These are phyloP conservation scores for Penicillium cinerascens DNA, from an alignment of 495 filamentous ascomycete genomes.

Conservation along the genomic window DNA sequence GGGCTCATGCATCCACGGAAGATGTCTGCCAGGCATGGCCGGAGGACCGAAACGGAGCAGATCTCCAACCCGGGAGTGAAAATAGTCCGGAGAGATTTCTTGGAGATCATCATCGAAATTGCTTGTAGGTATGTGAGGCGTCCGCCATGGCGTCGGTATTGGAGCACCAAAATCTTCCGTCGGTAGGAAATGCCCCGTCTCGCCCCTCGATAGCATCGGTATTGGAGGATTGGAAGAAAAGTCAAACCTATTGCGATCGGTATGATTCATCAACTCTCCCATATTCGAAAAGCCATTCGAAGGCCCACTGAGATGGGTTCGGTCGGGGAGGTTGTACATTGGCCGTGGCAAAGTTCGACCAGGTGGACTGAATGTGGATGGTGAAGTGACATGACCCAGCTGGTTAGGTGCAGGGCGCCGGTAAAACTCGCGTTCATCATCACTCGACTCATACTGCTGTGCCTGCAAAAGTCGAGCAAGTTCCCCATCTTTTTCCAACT, in stretches of 20 bases:
- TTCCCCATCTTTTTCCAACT: conserved; percentile 41
- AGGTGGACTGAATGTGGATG: background rate
- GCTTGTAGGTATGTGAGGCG: too few relatives aligned
- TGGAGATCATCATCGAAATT: conserved; percentile 19
- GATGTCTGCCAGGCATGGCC: background rate
- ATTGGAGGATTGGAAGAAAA: background rate
- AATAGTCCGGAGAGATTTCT: conserved; percentile 18
- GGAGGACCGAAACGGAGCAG: background rate
- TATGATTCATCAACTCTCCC: background rate
- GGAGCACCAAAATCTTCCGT: too few relatives aligned
- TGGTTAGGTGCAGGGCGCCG: background rate
- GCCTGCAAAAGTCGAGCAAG: conserved; percentile 42
- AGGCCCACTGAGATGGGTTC: background rate
- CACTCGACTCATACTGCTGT: conserved; percentile 2
- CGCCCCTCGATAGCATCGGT: background rate
- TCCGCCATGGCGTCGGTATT: background rate
- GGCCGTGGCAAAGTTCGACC: background rate
- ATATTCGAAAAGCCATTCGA: background rate
- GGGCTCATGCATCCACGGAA: conserved; percentile 13
- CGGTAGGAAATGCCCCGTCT: too few relatives aligned
- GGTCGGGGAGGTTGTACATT: conserved; percentile 9
- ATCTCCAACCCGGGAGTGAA: conserved; percentile 9
- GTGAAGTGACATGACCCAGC: background rate
- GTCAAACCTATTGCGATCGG: background rate
- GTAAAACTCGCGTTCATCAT: background rate